A percentile compares a stretch with the other conserved stretches of the same genome.
phyloP scores from a whole-genome alignment of 176 grass and related monocot species.

The Hyparrhenia diplandra region DNA sequence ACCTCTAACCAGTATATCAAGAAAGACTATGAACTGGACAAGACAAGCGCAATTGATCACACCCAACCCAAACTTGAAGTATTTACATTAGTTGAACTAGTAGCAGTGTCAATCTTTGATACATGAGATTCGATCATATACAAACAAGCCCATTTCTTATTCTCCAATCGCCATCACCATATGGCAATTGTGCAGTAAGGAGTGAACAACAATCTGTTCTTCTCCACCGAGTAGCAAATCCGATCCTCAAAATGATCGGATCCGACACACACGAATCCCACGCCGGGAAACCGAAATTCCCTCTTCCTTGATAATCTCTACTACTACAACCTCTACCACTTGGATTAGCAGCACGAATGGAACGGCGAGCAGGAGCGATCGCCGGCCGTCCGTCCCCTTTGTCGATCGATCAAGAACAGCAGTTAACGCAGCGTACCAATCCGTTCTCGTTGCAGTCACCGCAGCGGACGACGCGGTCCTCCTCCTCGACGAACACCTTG shows the following conservation, averaged over 20 bases:
- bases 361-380: neutral
- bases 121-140: constrained; percentile 31
- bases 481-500: constrained; percentile 83
- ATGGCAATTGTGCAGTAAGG: constrained; percentile 34
- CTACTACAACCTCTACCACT: constrained; percentile 11
- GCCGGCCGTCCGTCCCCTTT: neutral
- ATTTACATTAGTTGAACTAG: constrained; percentile 45
- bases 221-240: neutral
- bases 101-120: constrained; percentile 15
- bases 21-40: neutral
- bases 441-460: constrained; percentile 95
- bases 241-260: no score
- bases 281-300: constrained; percentile 26
- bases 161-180: constrained; percentile 27
- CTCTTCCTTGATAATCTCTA: no score
- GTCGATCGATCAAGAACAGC: constrained; percentile 65
- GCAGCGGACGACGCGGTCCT: constrained; percentile 60
- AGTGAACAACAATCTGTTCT: constrained; percentile 45
- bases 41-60: neutral
- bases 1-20: neutral
- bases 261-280: no score
- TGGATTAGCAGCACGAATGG: constrained; percentile 11
- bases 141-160: constrained; percentile 47
- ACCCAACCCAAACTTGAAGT: constrained; percentile 33
- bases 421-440: constrained; percentile 74